Conservation (phyloP, 345 rosid species). For the Capsella bursapastoris region DNA sequence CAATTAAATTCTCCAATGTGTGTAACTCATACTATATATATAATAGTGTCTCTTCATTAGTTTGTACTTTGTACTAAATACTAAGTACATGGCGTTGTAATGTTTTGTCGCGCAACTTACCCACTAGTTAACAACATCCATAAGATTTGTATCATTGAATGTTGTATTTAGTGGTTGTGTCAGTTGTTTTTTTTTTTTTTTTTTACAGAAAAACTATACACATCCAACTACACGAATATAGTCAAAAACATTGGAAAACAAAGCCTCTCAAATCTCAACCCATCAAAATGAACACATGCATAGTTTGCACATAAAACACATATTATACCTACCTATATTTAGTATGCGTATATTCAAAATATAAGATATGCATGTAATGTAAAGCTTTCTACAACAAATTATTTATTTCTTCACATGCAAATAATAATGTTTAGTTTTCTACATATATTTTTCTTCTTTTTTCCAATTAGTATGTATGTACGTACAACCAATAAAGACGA, state of each 20-base stretch:
- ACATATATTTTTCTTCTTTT: background rate
- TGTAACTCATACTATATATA: too few relatives aligned
- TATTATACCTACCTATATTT: background rate
- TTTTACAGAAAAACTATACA: background rate
- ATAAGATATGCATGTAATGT: background rate
- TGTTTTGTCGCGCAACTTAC: background rate
- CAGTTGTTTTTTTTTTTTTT: background rate
- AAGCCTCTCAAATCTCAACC: background rate
- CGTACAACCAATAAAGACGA: background rate
- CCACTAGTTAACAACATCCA: background rate
- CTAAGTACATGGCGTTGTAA: background rate
- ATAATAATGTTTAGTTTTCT: too few relatives aligned
- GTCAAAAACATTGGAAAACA: constrained; percentile 8
- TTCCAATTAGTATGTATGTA: background rate
- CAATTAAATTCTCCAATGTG: background rate
- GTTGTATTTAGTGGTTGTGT: background rate
- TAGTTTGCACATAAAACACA: background rate
- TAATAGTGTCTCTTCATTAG: too few relatives aligned
- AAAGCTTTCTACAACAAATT: background rate
- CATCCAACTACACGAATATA: background rate
- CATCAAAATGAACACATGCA: background rate
- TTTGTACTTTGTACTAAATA: background rate
- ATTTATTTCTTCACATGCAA: too few relatives aligned
- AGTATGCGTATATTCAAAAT: background rate
- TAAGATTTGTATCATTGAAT: constrained; percentile 28